Conservation (phyloP, 2,329 filamentous ascomycete genomes). For the Lachnellula hyalina region DNA sequence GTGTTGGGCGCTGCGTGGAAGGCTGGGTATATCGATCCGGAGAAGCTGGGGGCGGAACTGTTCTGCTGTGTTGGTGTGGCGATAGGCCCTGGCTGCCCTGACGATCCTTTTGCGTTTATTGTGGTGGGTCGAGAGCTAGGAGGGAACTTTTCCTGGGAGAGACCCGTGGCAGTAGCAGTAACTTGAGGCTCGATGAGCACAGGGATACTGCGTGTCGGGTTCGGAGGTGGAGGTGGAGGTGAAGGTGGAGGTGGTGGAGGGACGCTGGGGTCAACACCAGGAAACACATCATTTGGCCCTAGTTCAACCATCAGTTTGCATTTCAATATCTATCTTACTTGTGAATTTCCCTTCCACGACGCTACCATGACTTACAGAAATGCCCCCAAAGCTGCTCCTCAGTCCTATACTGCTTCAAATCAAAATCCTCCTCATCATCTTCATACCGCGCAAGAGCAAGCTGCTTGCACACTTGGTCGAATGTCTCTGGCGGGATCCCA, state of each 20-base stretch:
- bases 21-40: background rate
- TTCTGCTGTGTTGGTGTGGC: background rate
- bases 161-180: background rate
- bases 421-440: background rate
- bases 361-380: background rate
- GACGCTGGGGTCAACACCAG: background rate
- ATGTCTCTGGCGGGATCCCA: background rate
- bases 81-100: too few species aligned
- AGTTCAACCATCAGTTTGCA: background rate
- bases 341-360: background rate
- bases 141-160: too few species aligned
- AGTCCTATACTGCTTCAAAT: background rate
- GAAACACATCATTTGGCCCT: background rate
- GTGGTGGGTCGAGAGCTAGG: too few species aligned
- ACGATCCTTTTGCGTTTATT: too few species aligned
- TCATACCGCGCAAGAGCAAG: background rate
- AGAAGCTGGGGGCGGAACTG: background rate
- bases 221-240: too few species aligned
- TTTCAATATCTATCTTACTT: too few species aligned
- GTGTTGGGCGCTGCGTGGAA: background rate
- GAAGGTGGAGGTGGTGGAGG: too few species aligned
- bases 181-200: background rate
- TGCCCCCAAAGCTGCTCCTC: background rate
- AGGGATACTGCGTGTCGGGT: background rate
- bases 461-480: background rate